phyloP scores from a whole-genome alignment of 2,329 filamentous ascomycete genomes.

The Colletotrichum musicola region DNA sequence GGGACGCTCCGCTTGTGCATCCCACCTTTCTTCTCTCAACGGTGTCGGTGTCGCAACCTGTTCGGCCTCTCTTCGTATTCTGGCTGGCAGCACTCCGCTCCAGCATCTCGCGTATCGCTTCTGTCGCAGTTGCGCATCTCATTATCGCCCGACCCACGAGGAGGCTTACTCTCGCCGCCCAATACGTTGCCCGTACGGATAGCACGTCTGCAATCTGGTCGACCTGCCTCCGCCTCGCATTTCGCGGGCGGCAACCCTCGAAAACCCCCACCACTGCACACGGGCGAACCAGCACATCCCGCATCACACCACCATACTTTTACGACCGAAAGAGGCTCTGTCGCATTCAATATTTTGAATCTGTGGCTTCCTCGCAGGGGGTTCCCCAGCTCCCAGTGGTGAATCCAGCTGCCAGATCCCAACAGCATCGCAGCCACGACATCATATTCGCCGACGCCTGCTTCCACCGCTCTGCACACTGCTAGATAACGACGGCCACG shows the following conservation, averaged over 20 bases:
- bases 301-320: constrained; percentile 16
- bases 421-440: constrained; percentile 17
- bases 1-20: constrained; percentile 12
- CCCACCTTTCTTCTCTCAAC: constrained; percentile 12
- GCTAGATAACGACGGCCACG: constrained; percentile 25
- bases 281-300: constrained; percentile 12
- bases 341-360: constrained; percentile 26
- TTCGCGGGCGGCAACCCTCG: not conserved
- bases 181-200: not conserved
- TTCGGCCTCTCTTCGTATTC: constrained; percentile 19
- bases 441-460: constrained; percentile 29
- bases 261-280: not conserved
- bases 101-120: not conserved
- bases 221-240: constrained; percentile 10
- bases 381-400: constrained; percentile 11
- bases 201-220: not conserved
- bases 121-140: not conserved
- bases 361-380: constrained; percentile 13
- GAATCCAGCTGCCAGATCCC: constrained; percentile 2
- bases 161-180: constrained; percentile 1
- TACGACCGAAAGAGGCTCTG: constrained; percentile 29
- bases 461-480: constrained; percentile 19
- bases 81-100: not conserved
- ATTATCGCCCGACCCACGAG: constrained; percentile 2
- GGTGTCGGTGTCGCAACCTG: not conserved